Evolutionary conservation across 2,329 filamentous ascomycete genomes (phyloP).

Genomic region (Laburnicola sp.): DNA sequence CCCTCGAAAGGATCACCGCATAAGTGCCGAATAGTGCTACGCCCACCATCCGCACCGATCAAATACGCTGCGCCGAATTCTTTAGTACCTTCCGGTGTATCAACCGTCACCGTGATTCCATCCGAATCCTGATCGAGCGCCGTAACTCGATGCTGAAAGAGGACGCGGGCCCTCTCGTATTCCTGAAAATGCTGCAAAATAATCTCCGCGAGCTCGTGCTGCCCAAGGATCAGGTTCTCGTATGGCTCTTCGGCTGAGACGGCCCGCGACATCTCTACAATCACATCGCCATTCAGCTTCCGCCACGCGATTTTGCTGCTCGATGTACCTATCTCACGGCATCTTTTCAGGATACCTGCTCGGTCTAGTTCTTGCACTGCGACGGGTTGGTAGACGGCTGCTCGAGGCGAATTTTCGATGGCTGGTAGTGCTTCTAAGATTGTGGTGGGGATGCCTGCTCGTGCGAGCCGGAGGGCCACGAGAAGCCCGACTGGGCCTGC

Average conservation of each 20-base stretch:
- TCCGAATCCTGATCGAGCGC: not conserved
- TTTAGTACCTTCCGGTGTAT: slow-evolving; percentile 2
- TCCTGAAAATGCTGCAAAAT: slow-evolving; percentile 18
- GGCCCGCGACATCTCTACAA: slow-evolving; percentile 8
- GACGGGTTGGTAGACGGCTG: slow-evolving; percentile 10
- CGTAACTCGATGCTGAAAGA: slow-evolving; percentile 4
- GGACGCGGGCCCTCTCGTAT: not conserved
- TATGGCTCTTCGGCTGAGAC: slow-evolving; percentile 23
- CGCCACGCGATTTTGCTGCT: slow-evolving; percentile 8
- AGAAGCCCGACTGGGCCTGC: slow-evolving; percentile 13
- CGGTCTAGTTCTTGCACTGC: slow-evolving; percentile 10
- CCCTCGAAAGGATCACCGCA: slow-evolving; percentile 18
- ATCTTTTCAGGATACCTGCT: slow-evolving; percentile 8
- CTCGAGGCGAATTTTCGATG: slow-evolving; percentile 10
- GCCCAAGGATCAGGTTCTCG: slow-evolving; percentile 21
- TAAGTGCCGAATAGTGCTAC: slow-evolving; percentile 5
- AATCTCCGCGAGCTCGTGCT: slow-evolving; percentile 20
- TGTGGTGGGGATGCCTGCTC: slow-evolving; percentile 1
- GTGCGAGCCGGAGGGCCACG: slow-evolving; percentile 3
- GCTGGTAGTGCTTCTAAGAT: slow-evolving; percentile 7
- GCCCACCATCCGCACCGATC: slow-evolving; percentile 8
- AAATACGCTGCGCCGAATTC: slow-evolving; percentile 4
- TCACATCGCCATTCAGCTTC: slow-evolving; percentile 10
- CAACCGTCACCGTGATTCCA: not conserved
- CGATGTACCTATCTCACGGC: slow-evolving; percentile 6